Evolutionary conservation across 2,329 filamentous ascomycete species (phyloP).

Genomic region (Coniella vitis): DNA sequence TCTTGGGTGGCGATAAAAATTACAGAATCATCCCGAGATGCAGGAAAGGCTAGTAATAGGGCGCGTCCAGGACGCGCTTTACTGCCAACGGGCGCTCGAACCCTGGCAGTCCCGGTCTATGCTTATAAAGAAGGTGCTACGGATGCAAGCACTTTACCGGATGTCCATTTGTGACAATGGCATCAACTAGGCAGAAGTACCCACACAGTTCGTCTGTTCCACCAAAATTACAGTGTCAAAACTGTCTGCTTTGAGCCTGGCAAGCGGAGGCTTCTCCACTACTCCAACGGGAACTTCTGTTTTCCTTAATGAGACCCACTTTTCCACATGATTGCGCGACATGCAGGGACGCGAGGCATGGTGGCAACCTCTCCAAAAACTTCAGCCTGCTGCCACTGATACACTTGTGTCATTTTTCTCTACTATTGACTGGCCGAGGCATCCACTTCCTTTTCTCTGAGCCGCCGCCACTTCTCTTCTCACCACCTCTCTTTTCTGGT

Average conservation of each 20-base stretch:
- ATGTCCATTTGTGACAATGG: not conserved
- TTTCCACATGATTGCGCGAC: conserved; percentile 5
- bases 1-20: not conserved
- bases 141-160: conserved; percentile 2
- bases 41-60: not conserved
- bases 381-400: not conserved
- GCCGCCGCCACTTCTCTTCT: too few relatives aligned
- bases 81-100: conserved; percentile 1
- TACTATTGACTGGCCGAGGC: too few relatives aligned
- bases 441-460: too few relatives aligned
- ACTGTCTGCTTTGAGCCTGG: not conserved
- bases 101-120: too few relatives aligned
- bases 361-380: conserved; percentile 3
- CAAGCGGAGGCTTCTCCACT: not conserved
- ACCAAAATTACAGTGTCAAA: too few relatives aligned
- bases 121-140: not conserved
- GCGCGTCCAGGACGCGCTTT: conserved; percentile 1
- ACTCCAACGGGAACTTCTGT: too few relatives aligned
- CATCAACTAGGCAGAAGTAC: not conserved
- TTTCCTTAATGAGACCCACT: not conserved
- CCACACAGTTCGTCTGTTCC: not conserved
- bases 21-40: not conserved
- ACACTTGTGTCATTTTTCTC: not conserved
- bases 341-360: conserved; percentile 2
- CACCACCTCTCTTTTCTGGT: too few relatives aligned